Evolutionary conservation across 2,329 filamentous ascomycete species (phyloP).

Genomic region (Escovopsis weberi): DNA sequence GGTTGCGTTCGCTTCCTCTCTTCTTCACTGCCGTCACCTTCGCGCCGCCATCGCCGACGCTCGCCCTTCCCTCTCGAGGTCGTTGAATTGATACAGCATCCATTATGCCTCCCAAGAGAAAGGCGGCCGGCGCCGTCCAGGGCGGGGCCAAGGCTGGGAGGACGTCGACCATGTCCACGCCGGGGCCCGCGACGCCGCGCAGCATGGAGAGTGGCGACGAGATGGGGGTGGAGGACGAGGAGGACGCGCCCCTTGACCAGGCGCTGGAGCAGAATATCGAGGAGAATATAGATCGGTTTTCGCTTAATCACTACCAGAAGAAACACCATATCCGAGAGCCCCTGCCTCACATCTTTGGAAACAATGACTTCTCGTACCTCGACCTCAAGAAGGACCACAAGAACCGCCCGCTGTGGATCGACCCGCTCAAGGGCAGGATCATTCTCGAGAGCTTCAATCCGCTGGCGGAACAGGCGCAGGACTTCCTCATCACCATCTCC

Average conservation of each 20-base stretch:
- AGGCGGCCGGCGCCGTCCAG: constrained; percentile 37
- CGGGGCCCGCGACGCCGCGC: constrained; percentile 44
- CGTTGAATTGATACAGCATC: neutral
- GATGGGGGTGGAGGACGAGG: constrained; percentile 25
- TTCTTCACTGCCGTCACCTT: too few relatives aligned
- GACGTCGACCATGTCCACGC: constrained; percentile 43
- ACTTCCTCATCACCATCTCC: constrained; percentile 90
- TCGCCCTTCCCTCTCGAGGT: too few relatives aligned
- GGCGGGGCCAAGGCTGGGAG: constrained; percentile 40
- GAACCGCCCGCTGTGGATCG: constrained; percentile 87
- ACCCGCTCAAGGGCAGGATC: constrained; percentile 71
- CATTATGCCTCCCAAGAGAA: constrained; percentile 56
- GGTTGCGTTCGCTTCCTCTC: too few relatives aligned
- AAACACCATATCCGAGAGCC: constrained; percentile 28
- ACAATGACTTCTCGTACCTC: constrained; percentile 66
- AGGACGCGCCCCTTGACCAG: constrained; percentile 35
- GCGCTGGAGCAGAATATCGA: constrained; percentile 39
- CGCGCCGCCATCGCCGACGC: too few relatives aligned
- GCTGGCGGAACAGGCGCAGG: constrained; percentile 71
- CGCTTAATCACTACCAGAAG: constrained; percentile 36
- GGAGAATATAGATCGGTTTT: constrained; percentile 46
- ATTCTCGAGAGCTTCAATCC: constrained; percentile 91
- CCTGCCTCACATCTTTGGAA: constrained; percentile 31
- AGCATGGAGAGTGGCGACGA: constrained; percentile 42
- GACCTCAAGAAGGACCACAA: constrained; percentile 76